Percentiles rank a stretch among this genome's conserved stretches.
Conservation (phyloP, 768 basidiomycete genomes). For the Termitomyces sp. region DNA sequence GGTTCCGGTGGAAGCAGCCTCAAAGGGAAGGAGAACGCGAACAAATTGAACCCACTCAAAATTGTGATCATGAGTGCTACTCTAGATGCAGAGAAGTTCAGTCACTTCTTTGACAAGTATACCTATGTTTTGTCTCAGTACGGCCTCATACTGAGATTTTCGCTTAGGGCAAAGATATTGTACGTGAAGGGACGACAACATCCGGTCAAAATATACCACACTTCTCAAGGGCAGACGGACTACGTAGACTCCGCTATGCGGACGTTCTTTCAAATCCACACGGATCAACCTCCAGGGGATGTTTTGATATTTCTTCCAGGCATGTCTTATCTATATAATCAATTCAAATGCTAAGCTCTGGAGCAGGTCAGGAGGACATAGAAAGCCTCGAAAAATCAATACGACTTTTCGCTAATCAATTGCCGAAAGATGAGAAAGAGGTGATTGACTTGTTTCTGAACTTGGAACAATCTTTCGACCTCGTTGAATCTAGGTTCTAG, state of each 20-base stretch:
- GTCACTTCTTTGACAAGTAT: slow-evolving; percentile 78
- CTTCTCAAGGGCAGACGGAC: slow-evolving; percentile 67
- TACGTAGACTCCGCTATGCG: slow-evolving; percentile 87
- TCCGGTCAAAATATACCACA: slow-evolving; percentile 81
- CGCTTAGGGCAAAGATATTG: slow-evolving; percentile 73
- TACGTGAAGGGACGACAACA: slow-evolving; percentile 94
- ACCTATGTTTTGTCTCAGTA: slow-evolving; percentile 19
- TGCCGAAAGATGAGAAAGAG: slow-evolving; percentile 51
- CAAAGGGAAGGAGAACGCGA: slow-evolving; percentile 35
- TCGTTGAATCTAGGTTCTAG: slow-evolving; percentile 45
- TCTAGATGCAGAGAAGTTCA: slow-evolving; percentile 92
- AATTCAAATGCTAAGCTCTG: not conserved
- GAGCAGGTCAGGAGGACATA: slow-evolving; percentile 94
- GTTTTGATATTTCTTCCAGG: slow-evolving; percentile 93
- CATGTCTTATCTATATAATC: slow-evolving; percentile 15
- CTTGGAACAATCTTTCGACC: not conserved
- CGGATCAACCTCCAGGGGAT: slow-evolving; percentile 74
- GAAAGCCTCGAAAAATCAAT: slow-evolving; percentile 80
- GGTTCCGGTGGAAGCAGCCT: slow-evolving; percentile 26
- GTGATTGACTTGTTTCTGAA: slow-evolving; percentile 28
- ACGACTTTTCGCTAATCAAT: slow-evolving; percentile 55
- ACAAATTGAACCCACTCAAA: slow-evolving; percentile 63
- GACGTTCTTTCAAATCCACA: slow-evolving; percentile 92
- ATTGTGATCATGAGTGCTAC: slow-evolving; percentile 98
- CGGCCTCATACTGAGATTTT: not conserved